Evolutionary conservation across 305 asterid genomes (phyloP).

Genomic region (Fraxinus baroniana): DNA sequence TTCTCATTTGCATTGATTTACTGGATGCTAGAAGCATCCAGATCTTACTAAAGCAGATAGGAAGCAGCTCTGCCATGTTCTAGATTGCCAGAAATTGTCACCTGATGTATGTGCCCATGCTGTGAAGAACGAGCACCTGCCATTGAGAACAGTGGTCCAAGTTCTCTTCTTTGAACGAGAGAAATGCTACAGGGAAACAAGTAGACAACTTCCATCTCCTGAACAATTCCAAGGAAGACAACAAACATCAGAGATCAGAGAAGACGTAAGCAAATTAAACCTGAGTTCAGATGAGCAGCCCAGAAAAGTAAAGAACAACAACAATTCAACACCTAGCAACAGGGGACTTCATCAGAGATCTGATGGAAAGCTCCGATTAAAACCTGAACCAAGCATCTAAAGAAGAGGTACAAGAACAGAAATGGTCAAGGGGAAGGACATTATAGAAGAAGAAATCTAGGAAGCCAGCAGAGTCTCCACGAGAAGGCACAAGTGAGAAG

Average conservation of each 20-base stretch:
- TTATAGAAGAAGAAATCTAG: neutral
- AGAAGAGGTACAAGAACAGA: constrained; percentile 15
- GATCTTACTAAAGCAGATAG: constrained; percentile 61
- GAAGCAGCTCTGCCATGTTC: constrained; percentile 58
- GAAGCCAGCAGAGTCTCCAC: constrained; percentile 19
- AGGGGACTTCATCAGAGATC: constrained; percentile 23
- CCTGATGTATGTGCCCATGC: constrained; percentile 61
- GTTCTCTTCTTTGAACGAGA: constrained; percentile 69
- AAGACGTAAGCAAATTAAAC: constrained; percentile 28
- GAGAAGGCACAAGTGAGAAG: constrained; percentile 33
- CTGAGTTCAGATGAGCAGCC: constrained; percentile 23
- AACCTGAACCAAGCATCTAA: constrained; percentile 35
- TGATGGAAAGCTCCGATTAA: constrained; percentile 30
- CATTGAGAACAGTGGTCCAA: constrained; percentile 74
- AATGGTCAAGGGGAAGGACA: constrained; percentile 20
- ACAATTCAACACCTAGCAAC: constrained; percentile 27
- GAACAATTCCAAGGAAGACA: constrained; percentile 24
- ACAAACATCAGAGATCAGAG: constrained; percentile 14
- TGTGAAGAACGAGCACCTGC: constrained; percentile 68
- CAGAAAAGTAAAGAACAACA: constrained; percentile 24
- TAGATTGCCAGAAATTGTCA: constrained; percentile 74
- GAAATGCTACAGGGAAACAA: constrained; percentile 25
- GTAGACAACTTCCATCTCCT: constrained; percentile 22
- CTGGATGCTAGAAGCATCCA: constrained; percentile 52
- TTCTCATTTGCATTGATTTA: neutral